These are phyloP conservation scores for Tulasnella sp. DNA, from an alignment of 768 basidiomycete genomes.

Conservation along the genomic window DNA sequence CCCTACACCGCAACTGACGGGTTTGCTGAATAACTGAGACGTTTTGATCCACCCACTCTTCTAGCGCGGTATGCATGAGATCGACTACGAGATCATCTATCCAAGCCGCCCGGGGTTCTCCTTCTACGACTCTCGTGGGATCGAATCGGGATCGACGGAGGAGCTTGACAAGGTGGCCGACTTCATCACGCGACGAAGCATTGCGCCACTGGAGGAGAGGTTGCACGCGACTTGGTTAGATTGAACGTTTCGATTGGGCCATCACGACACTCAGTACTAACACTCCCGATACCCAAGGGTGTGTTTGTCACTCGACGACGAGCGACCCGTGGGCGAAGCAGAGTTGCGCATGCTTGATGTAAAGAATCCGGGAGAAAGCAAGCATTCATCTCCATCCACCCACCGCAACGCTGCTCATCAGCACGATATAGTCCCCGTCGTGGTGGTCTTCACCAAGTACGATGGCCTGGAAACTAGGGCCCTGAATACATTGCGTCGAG, in stretches of 20 bases:
- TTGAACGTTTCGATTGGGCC: not conserved
- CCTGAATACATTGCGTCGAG: not conserved
- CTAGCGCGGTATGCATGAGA: conserved; percentile 31
- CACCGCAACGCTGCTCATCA: not conserved
- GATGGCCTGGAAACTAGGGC: not conserved
- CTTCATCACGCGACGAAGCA: conserved; percentile 25
- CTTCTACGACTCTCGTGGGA: conserved; percentile 36
- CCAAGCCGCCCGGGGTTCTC: conserved; percentile 28
- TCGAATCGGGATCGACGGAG: conserved; percentile 29
- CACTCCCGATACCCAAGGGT: not conserved
- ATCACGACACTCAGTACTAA: not conserved
- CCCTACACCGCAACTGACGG: too few species aligned
- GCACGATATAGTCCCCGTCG: not conserved
- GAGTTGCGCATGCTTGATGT: not conserved
- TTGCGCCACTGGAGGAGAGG: not conserved
- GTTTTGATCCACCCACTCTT: too few species aligned
- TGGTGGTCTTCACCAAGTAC: not conserved
- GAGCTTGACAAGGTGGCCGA: conserved; percentile 26
- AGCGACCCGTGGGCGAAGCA: not conserved
- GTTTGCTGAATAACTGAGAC: too few species aligned
- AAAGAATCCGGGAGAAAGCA: not conserved
- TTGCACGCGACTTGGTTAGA: not conserved
- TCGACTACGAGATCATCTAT: conserved; percentile 27
- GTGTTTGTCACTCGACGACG: not conserved
- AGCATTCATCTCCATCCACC: not conserved